Conservation (phyloP, 108 stramenopile genomes). For the Fistulifera pelliculosa region DNA sequence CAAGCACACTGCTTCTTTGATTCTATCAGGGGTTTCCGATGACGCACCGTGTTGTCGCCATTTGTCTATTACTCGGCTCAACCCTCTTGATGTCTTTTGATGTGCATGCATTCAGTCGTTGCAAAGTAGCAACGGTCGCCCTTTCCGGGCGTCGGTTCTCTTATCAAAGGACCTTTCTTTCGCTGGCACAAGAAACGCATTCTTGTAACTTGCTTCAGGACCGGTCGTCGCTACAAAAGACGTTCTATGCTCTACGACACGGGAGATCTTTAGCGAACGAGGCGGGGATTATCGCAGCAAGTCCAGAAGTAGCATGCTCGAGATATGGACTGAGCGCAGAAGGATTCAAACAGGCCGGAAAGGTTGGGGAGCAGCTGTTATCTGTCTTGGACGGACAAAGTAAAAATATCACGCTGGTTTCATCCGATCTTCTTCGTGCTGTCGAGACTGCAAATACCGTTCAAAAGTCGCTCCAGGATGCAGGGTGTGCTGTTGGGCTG, state of each 20-base stretch:
- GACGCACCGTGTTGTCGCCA: too few species aligned
- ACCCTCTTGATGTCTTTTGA: too few species aligned
- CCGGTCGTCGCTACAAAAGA: constrained; percentile 13
- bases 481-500: constrained; percentile 17
- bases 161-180: too few species aligned
- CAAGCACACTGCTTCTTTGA: too few species aligned
- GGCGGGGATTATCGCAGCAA: constrained; percentile 60
- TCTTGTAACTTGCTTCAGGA: background rate
- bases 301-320: constrained; percentile 51
- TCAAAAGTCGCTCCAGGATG: constrained; percentile 1
- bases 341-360: constrained; percentile 58
- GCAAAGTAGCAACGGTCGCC: too few species aligned
- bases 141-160: too few species aligned
- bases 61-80: too few species aligned
- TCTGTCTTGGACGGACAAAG: constrained; percentile 14
- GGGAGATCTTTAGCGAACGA: constrained; percentile 85
- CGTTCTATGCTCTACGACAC: constrained; percentile 70
- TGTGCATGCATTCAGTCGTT: too few species aligned
- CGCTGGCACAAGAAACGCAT: too few species aligned
- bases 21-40: too few species aligned
- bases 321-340: constrained; percentile 59
- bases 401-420: constrained; percentile 9
- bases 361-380: constrained; percentile 33
- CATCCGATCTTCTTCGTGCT: constrained; percentile 25
- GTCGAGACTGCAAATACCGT: constrained; percentile 32